These are phyloP conservation scores for Allium cepa DNA, from an alignment of 106 monocot species.

Conservation along the genomic window DNA sequence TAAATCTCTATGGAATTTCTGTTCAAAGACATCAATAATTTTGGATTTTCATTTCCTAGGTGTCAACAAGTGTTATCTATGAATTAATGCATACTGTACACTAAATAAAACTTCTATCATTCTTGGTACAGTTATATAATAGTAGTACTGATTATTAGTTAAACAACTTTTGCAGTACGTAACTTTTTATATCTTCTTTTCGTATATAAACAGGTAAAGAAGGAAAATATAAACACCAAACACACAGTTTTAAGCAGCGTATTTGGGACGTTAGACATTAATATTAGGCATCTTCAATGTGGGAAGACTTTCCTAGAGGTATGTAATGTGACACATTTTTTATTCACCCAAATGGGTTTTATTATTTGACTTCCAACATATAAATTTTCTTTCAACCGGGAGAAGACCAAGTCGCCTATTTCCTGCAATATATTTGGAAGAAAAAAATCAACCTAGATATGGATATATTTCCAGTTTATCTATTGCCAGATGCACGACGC, in stretches of 20 bases:
- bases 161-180: too few relatives aligned
- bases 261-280: constrained; percentile 62
- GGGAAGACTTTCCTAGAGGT: constrained; percentile 60
- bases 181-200: background rate
- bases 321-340: background rate
- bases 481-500: too few relatives aligned
- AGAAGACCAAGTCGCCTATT: constrained; percentile 11
- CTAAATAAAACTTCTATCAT: too few relatives aligned
- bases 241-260: constrained; percentile 54
- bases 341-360: too few relatives aligned
- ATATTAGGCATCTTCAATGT: constrained; percentile 32
- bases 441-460: constrained; percentile 23
- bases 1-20: too few relatives aligned
- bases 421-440: constrained; percentile 28
- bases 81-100: too few relatives aligned
- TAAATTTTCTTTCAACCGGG: constrained; percentile 16
- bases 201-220: constrained; percentile 38
- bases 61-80: too few relatives aligned
- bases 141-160: too few relatives aligned
- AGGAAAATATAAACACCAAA: constrained; percentile 28
- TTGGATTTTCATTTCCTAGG: too few relatives aligned
- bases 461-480: too few relatives aligned
- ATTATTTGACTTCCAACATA: background rate
- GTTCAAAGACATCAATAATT: too few relatives aligned
- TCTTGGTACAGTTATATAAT: too few relatives aligned